phyloP scores from a whole-genome alignment of 73 alveolate genomes.

The Loxodes magnus region DNA sequence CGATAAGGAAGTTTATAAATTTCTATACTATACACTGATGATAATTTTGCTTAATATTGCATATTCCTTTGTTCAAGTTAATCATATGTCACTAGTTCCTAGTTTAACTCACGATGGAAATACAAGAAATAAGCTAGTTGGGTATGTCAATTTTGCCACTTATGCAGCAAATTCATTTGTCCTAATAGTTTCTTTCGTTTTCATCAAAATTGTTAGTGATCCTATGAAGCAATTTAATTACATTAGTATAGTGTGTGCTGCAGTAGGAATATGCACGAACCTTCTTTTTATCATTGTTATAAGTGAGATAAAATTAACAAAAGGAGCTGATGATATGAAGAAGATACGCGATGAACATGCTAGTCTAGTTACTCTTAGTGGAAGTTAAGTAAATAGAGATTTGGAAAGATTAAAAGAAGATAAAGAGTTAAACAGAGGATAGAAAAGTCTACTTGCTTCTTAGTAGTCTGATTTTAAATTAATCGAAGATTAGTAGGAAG shows the following conservation, averaged over 20 bases:
- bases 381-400: neutral
- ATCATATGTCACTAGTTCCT: slow-evolving; percentile 47
- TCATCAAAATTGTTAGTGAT: slow-evolving; percentile 14
- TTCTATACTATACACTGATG: slow-evolving; percentile 12
- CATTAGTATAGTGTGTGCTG: slow-evolving; percentile 12
- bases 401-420: neutral
- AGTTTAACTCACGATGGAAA: slow-evolving; percentile 28
- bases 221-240: slow-evolving; percentile 18
- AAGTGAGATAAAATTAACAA: slow-evolving; percentile 28
- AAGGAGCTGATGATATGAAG: slow-evolving; percentile 11
- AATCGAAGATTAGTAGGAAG: no score
- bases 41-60: slow-evolving; percentile 33
- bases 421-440: neutral
- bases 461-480: no score
- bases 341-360: neutral
- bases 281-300: slow-evolving; percentile 15
- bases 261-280: slow-evolving; percentile 18
- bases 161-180: slow-evolving; percentile 31
- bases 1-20: no score
- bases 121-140: slow-evolving; percentile 31
- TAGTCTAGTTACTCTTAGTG: neutral
- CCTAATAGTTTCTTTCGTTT: slow-evolving; percentile 23
- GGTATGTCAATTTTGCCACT: slow-evolving; percentile 31
- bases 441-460: neutral
- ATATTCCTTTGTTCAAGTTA: slow-evolving; percentile 37